phyloP scores from a whole-genome alignment of 1,284 basidiomycete genomes.

The Heterobasidion annosum region DNA sequence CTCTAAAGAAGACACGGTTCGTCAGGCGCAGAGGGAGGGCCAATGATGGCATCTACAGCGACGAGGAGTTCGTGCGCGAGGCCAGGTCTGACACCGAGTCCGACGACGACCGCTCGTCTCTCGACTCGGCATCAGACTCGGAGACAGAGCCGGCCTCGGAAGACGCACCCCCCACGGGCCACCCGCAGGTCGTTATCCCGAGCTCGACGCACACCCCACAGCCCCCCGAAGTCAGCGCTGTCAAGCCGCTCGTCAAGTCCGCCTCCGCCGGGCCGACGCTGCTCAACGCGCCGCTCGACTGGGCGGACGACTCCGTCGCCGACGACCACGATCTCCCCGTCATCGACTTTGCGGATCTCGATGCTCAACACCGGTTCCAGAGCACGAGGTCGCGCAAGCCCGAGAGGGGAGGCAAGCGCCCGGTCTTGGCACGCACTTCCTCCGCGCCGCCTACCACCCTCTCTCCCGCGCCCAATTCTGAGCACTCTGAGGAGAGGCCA shows the following conservation, averaged over 20 bases:
- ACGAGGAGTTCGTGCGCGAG: conserved; percentile 68
- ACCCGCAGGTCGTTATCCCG: conserved; percentile 45
- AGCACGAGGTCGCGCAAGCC: conserved; percentile 10
- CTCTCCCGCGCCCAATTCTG: conserved; percentile 5
- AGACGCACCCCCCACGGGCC: conserved; percentile 39
- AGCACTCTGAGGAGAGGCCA: conserved; percentile 5
- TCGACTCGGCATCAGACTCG: conserved; percentile 55
- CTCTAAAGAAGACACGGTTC: conserved; percentile 25
- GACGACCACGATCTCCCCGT: conserved; percentile 63
- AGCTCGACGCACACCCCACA: conserved; percentile 54
- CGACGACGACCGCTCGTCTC: conserved; percentile 49
- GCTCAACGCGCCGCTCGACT: conserved; percentile 26
- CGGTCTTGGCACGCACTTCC: conserved; percentile 1
- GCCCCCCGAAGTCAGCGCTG: conserved; percentile 18
- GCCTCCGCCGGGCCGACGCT: conserved; percentile 2
- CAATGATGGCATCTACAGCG: conserved; percentile 48
- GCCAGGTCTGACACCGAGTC: conserved; percentile 52
- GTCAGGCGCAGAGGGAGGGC: conserved; percentile 45
- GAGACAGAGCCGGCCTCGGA: conserved; percentile 59
- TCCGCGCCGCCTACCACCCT: conserved; percentile 14
- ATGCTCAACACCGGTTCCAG: conserved; percentile 12
- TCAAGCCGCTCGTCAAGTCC: neutral
- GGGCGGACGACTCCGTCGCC: conserved; percentile 80
- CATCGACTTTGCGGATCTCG: conserved; percentile 70
- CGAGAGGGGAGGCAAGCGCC: neutral